Percentiles rank a stretch among this genome's conserved stretches.
These are phyloP conservation scores for Hericium coralloides DNA, from an alignment of 768 basidiomycete genomes.

Conservation along the genomic window DNA sequence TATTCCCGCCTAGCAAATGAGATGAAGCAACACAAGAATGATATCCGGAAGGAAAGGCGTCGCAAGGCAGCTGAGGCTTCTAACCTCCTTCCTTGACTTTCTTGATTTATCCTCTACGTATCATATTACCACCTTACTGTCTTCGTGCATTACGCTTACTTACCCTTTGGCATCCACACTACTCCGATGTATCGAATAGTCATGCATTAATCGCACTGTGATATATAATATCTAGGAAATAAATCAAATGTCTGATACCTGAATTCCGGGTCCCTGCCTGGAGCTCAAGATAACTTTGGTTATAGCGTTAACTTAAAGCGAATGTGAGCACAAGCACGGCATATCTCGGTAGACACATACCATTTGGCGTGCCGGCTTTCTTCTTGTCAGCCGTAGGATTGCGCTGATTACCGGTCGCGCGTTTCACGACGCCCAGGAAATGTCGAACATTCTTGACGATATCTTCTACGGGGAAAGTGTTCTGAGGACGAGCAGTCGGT, in stretches of 20 bases:
- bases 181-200: neutral
- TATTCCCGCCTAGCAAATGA: slow-evolving; percentile 31
- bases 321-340: neutral
- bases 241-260: slow-evolving; percentile 62
- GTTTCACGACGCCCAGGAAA: slow-evolving; percentile 67
- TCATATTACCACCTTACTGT: neutral
- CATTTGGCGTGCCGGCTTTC: slow-evolving; percentile 7
- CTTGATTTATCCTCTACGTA: neutral
- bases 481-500: slow-evolving; percentile 29
- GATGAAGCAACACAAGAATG: slow-evolving; percentile 31
- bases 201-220: neutral
- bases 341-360: no score
- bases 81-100: neutral
- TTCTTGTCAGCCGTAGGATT: slow-evolving; percentile 37
- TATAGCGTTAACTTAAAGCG: slow-evolving; percentile 56
- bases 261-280: slow-evolving; percentile 83
- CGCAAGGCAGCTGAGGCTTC: neutral
- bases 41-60: slow-evolving; percentile 8
- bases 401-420: slow-evolving; percentile 61
- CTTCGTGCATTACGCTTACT: neutral
- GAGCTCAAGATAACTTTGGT: slow-evolving; percentile 80
- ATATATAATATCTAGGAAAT: neutral
- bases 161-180: neutral
- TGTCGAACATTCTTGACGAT: slow-evolving; percentile 72
- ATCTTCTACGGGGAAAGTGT: slow-evolving; percentile 67